These are phyloP conservation scores for Hanseniaspora jakobsenii DNA, from an alignment of 805 yeast species.

Conservation along the genomic window DNA sequence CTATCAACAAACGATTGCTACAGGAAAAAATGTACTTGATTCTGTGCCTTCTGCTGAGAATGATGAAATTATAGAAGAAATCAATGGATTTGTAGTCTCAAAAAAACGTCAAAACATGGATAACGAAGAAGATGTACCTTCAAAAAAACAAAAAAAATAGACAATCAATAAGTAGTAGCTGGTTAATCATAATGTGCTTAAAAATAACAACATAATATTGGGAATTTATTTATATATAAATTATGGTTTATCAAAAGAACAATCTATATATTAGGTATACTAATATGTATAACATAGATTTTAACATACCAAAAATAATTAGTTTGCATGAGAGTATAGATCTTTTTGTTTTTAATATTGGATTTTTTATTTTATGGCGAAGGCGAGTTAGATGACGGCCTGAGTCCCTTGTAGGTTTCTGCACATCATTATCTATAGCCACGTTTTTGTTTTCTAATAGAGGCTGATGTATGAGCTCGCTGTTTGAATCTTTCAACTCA, in stretches of 20 bases:
- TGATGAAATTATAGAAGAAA: not conserved
- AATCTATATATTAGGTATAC: constrained; percentile 1
- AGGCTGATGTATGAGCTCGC: no score
- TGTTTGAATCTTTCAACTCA: no score
- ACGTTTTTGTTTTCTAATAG: no score
- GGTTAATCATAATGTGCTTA: no score
- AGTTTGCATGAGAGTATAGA: not conserved
- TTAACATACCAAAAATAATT: not conserved
- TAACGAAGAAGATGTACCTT: not conserved
- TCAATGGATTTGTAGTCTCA: constrained; percentile 14
- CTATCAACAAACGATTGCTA: constrained; percentile 60
- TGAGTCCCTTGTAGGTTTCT: no score
- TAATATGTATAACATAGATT: not conserved
- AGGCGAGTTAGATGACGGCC: no score
- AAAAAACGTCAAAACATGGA: not conserved
- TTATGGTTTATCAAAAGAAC: not conserved
- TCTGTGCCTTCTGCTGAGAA: not conserved
- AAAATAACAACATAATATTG: no score
- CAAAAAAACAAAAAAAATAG: constrained; percentile 4
- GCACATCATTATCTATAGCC: no score
- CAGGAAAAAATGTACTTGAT: constrained; percentile 35
- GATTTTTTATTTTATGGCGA: no score
- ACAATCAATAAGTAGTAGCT: no score
- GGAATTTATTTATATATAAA: no score
- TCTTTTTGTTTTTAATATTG: no score